Evolutionary conservation across 202 grass and related monocot genomes (phyloP), one percentile per base, ranked within the genome.

Genomic region (Hordeum pubiflorum): DNA sequence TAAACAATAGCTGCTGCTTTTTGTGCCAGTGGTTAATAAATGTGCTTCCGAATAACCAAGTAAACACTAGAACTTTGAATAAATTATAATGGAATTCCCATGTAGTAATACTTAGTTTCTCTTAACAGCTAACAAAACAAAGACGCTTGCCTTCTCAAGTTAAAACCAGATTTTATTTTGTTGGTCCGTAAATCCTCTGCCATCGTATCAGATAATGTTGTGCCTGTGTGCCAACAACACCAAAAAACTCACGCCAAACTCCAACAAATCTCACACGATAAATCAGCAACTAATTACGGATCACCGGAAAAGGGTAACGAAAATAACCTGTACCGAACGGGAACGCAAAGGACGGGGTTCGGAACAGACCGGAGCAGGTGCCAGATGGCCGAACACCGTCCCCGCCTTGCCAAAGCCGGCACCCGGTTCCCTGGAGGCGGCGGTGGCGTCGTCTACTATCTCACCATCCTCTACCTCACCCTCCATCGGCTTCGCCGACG

Each of bases 291-390:
- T 20, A 9, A 38, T 38, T 67, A 67, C 21, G 63, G 33, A 67
- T 38, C 63, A 38, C 37, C 5, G 32, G 63, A 66, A 20, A 66
- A 66, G 63, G 63, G 63, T 20, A 66, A 67, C 33, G 63, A 21
- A 67, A 38, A 67, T 69, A 43, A 69, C 66, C 66, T 69, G 43
- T 69, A 69, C 66, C 66, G 36, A 69, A 69, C 20, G 66, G 66
- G 36, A 69, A 43, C 38, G 66, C 20, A 69, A 69, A 41, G 66
- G 37, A 8, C 10, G 11, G 66, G 66, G 11, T 24, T 69, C 66
- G 21, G 37, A 43, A 43, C 66, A 69, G 66, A 69, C 66, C 66
- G 66, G 66, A 69, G 66, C 37, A 43, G 37, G 37, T 24, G 66
- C 37, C 38, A 69, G 38, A 24, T 21, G 6, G 37, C 66, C 10